These are phyloP conservation scores for Eustoma russellianum DNA, from an alignment of 257 asterid species.

Conservation along the genomic window DNA sequence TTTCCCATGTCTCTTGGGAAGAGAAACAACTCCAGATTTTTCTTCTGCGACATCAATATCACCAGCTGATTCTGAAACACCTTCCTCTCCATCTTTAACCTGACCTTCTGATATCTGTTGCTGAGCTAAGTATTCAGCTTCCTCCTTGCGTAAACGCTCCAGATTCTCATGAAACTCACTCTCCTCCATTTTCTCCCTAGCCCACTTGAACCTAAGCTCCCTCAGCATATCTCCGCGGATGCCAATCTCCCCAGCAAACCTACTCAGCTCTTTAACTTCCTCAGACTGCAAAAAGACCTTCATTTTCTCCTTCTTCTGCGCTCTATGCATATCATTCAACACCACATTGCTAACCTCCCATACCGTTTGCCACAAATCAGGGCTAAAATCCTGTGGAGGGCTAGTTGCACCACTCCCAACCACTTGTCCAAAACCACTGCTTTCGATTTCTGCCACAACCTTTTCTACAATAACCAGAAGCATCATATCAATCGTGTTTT, in stretches of 20 bases:
- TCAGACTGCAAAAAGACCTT: conserved; percentile 79
- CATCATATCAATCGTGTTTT: conserved; percentile 60
- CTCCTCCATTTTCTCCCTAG: conserved; percentile 82
- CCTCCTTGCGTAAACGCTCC: conserved; percentile 33
- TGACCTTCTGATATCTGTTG: conserved; percentile 13
- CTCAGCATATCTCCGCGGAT: conserved; percentile 86
- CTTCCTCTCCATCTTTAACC: conserved; percentile 8
- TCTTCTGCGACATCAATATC: conserved; percentile 15
- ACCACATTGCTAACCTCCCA: conserved; percentile 76
- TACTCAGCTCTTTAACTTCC: conserved; percentile 79
- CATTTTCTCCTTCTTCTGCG: conserved; percentile 75
- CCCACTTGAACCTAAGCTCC: conserved; percentile 95
- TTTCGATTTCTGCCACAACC: conserved; percentile 60
- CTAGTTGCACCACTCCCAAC: conserved; percentile 18
- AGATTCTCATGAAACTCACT: conserved; percentile 51
- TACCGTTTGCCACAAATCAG: conserved; percentile 79
- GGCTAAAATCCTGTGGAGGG: conserved; percentile 51
- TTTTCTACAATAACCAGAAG: conserved; percentile 58
- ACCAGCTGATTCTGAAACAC: conserved; percentile 9
- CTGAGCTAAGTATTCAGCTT: conserved; percentile 10
- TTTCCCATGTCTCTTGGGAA: conserved; percentile 89
- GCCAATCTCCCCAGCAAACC: conserved; percentile 90
- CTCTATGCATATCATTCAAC: conserved; percentile 69
- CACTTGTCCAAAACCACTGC: conserved; percentile 46
- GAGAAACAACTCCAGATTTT: conserved; percentile 27